phyloP scores from a whole-genome alignment of 129 eudicot genomes.

The Artemisia argyi region DNA sequence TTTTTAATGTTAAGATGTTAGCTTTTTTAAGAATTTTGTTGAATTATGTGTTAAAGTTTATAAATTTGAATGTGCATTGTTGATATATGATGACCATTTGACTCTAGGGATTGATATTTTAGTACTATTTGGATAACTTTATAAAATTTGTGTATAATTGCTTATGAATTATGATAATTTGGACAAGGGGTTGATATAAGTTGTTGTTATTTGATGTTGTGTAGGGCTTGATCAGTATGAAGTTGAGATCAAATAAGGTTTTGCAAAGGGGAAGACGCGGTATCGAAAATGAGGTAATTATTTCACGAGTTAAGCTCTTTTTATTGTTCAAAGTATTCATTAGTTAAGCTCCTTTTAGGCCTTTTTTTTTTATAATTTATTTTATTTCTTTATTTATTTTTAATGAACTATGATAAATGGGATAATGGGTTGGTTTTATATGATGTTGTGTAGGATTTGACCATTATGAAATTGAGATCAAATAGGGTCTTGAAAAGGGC shows the following conservation, averaged over 20 bases:
- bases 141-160: background rate
- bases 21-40: background rate
- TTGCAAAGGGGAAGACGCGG: constrained; percentile 15
- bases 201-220: background rate
- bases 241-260: constrained; percentile 35
- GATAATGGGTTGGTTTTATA: background rate
- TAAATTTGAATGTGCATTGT: too few relatives aligned
- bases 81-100: background rate
- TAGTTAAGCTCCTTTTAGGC: too few relatives aligned
- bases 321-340: too few relatives aligned
- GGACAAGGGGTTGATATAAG: background rate
- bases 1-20: background rate
- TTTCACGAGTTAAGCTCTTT: too few relatives aligned
- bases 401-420: constrained; percentile 1
- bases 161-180: background rate
- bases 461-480: constrained; percentile 35
- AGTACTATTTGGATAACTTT: background rate
- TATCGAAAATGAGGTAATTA: constrained; percentile 1
- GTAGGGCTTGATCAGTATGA: constrained; percentile 18
- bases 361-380: too few relatives aligned
- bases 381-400: too few relatives aligned
- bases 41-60: too few relatives aligned
- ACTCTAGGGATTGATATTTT: background rate
- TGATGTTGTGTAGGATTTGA: background rate
- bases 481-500: constrained; percentile 29